Percentiles rank a stretch among this genome's conserved stretches.
phyloP scores from a whole-genome alignment of 371 early-diverging fungal genomes.

The Rhizopus sp. region DNA sequence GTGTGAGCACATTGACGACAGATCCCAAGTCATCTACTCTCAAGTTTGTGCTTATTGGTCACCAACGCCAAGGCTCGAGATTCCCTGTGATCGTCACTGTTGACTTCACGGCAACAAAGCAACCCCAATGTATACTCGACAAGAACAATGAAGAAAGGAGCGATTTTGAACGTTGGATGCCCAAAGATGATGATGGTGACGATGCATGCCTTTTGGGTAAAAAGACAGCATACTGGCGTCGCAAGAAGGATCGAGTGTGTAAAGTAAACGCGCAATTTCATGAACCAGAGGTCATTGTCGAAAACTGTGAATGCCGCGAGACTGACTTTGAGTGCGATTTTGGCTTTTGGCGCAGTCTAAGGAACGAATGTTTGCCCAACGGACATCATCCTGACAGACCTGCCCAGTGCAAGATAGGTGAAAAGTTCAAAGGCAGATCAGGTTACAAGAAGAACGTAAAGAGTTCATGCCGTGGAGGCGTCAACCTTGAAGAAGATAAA shows the following conservation, averaged over 20 bases:
- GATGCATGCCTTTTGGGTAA: conserved; percentile 49
- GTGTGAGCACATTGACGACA: conserved; percentile 58
- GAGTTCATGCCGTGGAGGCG: conserved; percentile 68
- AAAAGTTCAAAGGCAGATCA: conserved; percentile 63
- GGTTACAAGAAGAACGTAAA: conserved; percentile 68
- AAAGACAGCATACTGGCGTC: conserved; percentile 69
- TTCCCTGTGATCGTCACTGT: conserved; percentile 43
- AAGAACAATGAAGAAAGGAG: conserved; percentile 55
- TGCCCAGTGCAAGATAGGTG: conserved; percentile 51
- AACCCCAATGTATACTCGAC: conserved; percentile 55
- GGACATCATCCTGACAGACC: conserved; percentile 75
- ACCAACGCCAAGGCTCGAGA: conserved; percentile 22
- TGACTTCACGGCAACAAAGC: conserved; percentile 42
- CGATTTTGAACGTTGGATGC: conserved; percentile 82
- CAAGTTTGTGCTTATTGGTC: conserved; percentile 60
- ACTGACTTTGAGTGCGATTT: conserved; percentile 81
- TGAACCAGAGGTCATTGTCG: conserved; percentile 48
- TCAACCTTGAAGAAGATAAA: conserved; percentile 54
- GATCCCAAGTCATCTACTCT: conserved; percentile 60
- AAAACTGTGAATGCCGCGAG: conserved; percentile 69
- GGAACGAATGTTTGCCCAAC: conserved; percentile 63
- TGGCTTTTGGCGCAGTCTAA: conserved; percentile 73
- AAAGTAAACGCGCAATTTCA: conserved; percentile 68
- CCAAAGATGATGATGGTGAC: conserved; percentile 59
- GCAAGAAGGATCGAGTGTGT: conserved; percentile 77